Evolutionary conservation across 1,284 basidiomycete genomes (phyloP), one percentile per base, ranked within the genome.

Genomic region (Sanguinoderma infundibulare): DNA sequence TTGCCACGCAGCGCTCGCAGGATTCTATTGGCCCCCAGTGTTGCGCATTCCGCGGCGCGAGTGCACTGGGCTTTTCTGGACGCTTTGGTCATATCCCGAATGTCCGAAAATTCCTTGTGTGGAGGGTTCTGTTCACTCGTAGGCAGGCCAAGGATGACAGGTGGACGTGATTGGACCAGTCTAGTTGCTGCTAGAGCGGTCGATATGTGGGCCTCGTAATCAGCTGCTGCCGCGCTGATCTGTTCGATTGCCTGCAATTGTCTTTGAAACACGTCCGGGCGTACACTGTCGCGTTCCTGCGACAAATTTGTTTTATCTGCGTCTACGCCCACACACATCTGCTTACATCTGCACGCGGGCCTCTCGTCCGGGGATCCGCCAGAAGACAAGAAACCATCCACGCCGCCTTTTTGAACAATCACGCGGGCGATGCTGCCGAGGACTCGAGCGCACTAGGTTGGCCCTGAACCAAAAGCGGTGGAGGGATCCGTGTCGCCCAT

Each of bases 11-110:
- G 34, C 51, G 52, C 24, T 36, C 49, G 46, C 46, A 28, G 17
- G 46, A 49, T 14, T 24, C 46, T 7, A 49, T 49, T 49, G 40
- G 60, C 52, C 38, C n/a, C n/a, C n/a, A 26, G 40, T 52, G 39
- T 52, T 46, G 42, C 53, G 28, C 24, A 15, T 14, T 17, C 26
- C 5, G 39, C 10, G 26, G 51, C 51, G 35, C 14, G 26, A 47
- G 30, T 46, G 39, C 8, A 51, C 49, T 34, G 54, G 32, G 39
- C 34, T 44, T 50, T 5, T 40, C 47, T 44, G 24, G 36, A 24
- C 30, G 46, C 46, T 32, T n/a, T 20, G 28, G 9, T 49, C 46
- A 30, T 32, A 20, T 17, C 26, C 46, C 28, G n/a, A 49, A 14
- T 15, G 1, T 4, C 46, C 28, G n/a, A 49, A 14, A 8, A 1